Conservation (phyloP, 495 filamentous ascomycete genomes). For the Podospora pseudopauciseta region DNA sequence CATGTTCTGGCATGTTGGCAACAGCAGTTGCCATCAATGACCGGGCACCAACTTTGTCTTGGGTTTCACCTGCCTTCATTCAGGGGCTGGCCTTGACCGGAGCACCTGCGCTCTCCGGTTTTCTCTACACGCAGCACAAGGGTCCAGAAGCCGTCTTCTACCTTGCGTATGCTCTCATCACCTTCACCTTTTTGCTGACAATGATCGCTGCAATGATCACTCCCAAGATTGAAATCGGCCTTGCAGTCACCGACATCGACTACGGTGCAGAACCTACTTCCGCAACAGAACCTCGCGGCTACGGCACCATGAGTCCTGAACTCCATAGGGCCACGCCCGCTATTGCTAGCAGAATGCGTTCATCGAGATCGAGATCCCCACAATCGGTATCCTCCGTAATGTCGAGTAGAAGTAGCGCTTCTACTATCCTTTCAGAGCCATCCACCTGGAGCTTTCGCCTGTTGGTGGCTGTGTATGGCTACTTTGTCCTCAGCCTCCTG, state of each 20-base stretch:
- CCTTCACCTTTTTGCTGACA: constrained; percentile 14
- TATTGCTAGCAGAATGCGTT: background rate
- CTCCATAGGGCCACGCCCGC: background rate
- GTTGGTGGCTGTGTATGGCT: constrained; percentile 25
- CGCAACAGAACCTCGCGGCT: constrained; percentile 11
- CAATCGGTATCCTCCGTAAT: background rate
- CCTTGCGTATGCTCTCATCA: constrained; percentile 25
- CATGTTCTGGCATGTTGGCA: constrained; percentile 20
- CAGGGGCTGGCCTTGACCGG: constrained; percentile 26
- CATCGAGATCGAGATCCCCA: constrained; percentile 19
- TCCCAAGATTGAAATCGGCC: background rate
- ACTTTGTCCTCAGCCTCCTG: constrained; percentile 25
- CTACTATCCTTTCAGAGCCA: background rate
- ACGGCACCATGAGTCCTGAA: constrained; percentile 21
- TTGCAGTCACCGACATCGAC: background rate
- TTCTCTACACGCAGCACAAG: constrained; percentile 18
- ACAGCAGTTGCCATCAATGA: constrained; percentile 1
- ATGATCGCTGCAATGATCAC: constrained; percentile 13
- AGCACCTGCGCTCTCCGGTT: constrained; percentile 21
- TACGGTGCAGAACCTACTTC: background rate
- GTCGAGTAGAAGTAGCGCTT: constrained; percentile 4
- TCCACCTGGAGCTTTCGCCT: constrained; percentile 17
- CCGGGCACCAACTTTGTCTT: constrained; percentile 3
- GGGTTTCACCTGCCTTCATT: constrained; percentile 23
- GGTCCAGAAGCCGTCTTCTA: constrained; percentile 23